Evolutionary conservation across 2,329 filamentous ascomycete genomes (phyloP), one percentile per base, ranked within the genome.

Genomic region (Pseudocercospora musae): DNA sequence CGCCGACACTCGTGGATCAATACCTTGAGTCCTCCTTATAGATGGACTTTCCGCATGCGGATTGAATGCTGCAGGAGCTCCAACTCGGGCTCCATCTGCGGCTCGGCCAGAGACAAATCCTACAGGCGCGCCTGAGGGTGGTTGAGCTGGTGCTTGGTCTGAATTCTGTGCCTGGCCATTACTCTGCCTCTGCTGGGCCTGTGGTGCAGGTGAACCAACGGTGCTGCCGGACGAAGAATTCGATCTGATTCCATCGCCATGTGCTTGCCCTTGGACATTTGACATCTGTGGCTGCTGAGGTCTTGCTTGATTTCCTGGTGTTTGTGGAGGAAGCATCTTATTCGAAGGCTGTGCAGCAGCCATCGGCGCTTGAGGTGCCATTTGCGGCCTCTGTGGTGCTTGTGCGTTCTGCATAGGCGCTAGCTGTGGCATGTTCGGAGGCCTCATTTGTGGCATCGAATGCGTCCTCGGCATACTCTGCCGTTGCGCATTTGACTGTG

Each of bases 11-110:
- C 79, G 87, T 72, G 96, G 91, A 71, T 97, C 92, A 42, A 97
- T 84, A 2, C 93, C 93, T 0, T 90, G 89, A 0, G 94, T 97
- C 73, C 94, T 93, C 64, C 91, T 86, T 72, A 96, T 92, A 0
- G 92, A 95, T 0, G 93, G 92, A 64, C 78, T 80, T 55, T 82
- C 80, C 11, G 73, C 78, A 58, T 82, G 77, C 4, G 80, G 80
- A 50, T 83, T 80, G 73, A 82, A 83, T 0, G 77, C 76, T 18
- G 74, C 62, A 13, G 71, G 63, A 18, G 66, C 63, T 1, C 64
- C 55, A 13, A 76, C 73, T 13, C 77, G 69, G 59, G 76, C 65
- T 2, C 71, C 58, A n/a, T 74, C 69, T 5, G 69, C 55, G 20
- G 70, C 77, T 37, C 79, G 77, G 8, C 77, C 79, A 13, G 78